Percentiles rank a stretch among this genome's conserved stretches.
Evolutionary conservation across 495 filamentous ascomycete genomes (phyloP).

Genomic region (Trichoderma asperelloides): DNA sequence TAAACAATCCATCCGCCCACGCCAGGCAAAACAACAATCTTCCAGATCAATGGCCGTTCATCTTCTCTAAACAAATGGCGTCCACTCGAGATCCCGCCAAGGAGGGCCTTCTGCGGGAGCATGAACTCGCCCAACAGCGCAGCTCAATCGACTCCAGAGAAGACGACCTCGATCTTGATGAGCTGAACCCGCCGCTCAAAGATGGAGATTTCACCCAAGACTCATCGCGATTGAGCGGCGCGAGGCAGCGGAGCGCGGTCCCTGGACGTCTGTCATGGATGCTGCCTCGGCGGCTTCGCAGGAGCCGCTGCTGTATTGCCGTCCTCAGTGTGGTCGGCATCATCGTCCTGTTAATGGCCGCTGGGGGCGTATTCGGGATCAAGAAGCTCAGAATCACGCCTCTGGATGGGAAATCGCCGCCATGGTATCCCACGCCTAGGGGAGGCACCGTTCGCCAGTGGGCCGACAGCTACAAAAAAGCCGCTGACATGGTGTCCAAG

Average conservation of each 20-base stretch:
- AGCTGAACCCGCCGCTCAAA: conserved; percentile 20
- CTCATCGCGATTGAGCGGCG: conserved; percentile 4
- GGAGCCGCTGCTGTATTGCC: conserved; percentile 19
- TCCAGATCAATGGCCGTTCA: neutral
- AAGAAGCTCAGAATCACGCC: conserved; percentile 35
- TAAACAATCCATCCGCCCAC: neutral
- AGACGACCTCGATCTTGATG: conserved; percentile 34
- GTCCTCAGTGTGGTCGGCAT: conserved; percentile 12
- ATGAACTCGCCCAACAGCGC: neutral
- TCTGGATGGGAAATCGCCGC: conserved; percentile 48
- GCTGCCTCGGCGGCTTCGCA: conserved; percentile 13
- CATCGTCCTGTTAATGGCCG: conserved; percentile 26
- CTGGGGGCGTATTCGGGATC: conserved; percentile 32
- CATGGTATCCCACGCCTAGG: conserved; percentile 76
- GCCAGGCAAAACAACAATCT: no score
- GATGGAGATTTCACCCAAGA: neutral
- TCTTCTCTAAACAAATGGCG: neutral
- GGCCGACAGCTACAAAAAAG: conserved; percentile 75
- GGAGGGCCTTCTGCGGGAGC: conserved; percentile 2
- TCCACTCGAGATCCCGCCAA: conserved; percentile 2
- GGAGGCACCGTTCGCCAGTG: conserved; percentile 70
- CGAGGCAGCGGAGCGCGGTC: conserved; percentile 11
- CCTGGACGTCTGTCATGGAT: conserved; percentile 13
- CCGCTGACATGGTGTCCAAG: conserved; percentile 61
- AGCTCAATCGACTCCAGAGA: conserved; percentile 19